Evolutionary conservation across 192 early-diverging fungal genomes (phyloP).

Genomic region (Borealophlyctis nickersoniae): DNA sequence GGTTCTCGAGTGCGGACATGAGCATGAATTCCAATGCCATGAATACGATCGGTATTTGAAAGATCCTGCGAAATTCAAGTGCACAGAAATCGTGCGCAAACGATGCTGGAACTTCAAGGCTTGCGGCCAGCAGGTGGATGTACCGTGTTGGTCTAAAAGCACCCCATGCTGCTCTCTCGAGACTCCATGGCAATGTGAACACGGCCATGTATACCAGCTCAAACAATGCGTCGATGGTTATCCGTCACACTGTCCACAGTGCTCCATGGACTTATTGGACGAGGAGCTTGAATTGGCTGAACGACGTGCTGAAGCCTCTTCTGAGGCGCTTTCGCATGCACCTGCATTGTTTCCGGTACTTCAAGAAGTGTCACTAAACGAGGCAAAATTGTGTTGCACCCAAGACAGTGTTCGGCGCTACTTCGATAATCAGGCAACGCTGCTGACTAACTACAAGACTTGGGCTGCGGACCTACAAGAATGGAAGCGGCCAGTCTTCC

Average conservation of each 20-base stretch:
- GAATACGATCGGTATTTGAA: neutral
- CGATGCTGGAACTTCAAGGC: conserved; percentile 20
- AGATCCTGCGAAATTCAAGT: neutral
- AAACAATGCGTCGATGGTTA: conserved; percentile 16
- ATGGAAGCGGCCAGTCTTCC: conserved; percentile 18
- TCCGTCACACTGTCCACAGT: conserved; percentile 23
- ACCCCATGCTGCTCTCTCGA: conserved; percentile 13
- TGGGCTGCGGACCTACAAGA: conserved; percentile 1
- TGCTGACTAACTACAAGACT: conserved; percentile 5
- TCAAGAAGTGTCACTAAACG: no score
- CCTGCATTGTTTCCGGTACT: no score
- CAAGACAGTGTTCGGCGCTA: no score
- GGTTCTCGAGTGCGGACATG: conserved; percentile 1
- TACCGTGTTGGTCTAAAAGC: conserved; percentile 10
- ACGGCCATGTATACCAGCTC: conserved; percentile 17
- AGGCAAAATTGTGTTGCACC: no score
- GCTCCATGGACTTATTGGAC: conserved; percentile 14
- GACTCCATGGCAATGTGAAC: conserved; percentile 14
- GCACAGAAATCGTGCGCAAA: neutral
- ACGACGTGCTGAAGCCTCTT: neutral
- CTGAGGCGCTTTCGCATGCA: no score
- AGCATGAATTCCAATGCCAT: neutral
- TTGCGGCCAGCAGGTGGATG: conserved; percentile 8
- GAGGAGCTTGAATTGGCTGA: neutral
- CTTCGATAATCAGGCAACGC: conserved; percentile 8